These are phyloP conservation scores for Aeminium ludgeri DNA, from an alignment of 495 filamentous ascomycete species.

Conservation along the genomic window DNA sequence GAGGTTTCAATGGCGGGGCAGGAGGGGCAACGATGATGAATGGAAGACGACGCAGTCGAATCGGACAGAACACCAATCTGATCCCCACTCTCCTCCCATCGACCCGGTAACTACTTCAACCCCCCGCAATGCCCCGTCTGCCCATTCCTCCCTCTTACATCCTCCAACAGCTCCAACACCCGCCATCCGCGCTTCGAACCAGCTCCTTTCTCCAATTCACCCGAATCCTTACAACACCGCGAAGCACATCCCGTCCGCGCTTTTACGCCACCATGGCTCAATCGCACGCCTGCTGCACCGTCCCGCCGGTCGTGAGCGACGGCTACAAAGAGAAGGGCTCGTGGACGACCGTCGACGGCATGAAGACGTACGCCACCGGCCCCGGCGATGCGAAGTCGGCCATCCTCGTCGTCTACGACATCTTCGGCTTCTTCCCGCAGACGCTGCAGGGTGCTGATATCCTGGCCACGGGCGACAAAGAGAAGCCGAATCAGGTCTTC, in stretches of 20 bases:
- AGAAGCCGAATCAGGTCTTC: constrained; percentile 43
- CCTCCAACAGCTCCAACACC: constrained; percentile 1
- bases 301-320: constrained; percentile 45
- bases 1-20: too few species aligned
- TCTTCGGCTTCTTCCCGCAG: constrained; percentile 58
- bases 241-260: not conserved
- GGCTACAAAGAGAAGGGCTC: constrained; percentile 46
- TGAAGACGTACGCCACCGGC: constrained; percentile 57
- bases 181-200: not conserved
- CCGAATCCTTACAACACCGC: not conserved
- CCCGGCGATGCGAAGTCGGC: constrained; percentile 38
- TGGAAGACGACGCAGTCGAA: too few species aligned
- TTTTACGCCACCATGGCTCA: constrained; percentile 14
- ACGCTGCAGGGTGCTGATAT: constrained; percentile 55
- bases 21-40: too few species aligned
- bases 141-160: not conserved
- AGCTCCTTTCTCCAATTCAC: not conserved
- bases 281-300: constrained; percentile 46
- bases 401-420: constrained; percentile 49
- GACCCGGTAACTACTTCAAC: too few species aligned
- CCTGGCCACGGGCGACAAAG: constrained; percentile 38
- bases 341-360: constrained; percentile 37
- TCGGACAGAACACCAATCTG: too few species aligned
- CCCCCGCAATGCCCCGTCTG: not conserved
- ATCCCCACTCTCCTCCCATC: too few species aligned